Conservation (phyloP, 352 stramenopile genomes). For the Phytophthora palmivora region DNA sequence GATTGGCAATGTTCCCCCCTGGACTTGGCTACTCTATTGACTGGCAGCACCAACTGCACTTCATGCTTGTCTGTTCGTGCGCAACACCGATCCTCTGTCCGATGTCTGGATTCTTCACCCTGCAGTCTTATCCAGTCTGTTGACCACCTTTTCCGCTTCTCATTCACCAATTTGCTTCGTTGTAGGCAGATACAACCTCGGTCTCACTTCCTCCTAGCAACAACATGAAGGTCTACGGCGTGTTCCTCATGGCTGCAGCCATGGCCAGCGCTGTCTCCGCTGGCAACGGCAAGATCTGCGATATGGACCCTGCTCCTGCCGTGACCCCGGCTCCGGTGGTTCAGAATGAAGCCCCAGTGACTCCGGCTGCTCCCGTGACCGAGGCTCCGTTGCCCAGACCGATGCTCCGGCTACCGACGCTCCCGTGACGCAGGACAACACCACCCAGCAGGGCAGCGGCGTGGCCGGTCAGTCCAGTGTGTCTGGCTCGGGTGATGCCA, state of each 20-base stretch:
- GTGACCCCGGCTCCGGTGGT: neutral
- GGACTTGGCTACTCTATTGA: conserved; percentile 13
- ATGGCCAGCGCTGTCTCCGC: conserved; percentile 35
- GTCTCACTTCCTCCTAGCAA: neutral
- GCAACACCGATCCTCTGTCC: conserved; percentile 7
- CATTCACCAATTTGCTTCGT: conserved; percentile 36
- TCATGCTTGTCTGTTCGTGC: conserved; percentile 28
- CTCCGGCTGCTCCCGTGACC: neutral
- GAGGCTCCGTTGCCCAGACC: conserved; percentile 4
- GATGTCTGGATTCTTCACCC: conserved; percentile 24
- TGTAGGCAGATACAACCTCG: conserved; percentile 31
- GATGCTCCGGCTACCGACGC: conserved; percentile 9
- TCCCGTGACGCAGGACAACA: conserved; percentile 14
- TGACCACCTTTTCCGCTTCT: conserved; percentile 15
- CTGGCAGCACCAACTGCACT: conserved; percentile 16
- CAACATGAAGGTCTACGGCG: conserved; percentile 43
- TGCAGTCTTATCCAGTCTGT: conserved; percentile 23
- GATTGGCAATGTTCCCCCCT: conserved; percentile 28
- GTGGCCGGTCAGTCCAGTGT: conserved; percentile 16
- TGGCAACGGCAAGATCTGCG: conserved; percentile 32
- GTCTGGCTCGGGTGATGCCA: conserved; percentile 12
- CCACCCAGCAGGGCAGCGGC: conserved; percentile 11
- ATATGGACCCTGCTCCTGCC: conserved; percentile 36
- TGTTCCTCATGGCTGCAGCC: conserved; percentile 38
- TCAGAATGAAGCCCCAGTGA: neutral